Percentiles rank a stretch among this genome's conserved stretches.
Evolutionary conservation across 2,329 filamentous ascomycete genomes (phyloP).

Genomic region (Alternaria arborescens): DNA sequence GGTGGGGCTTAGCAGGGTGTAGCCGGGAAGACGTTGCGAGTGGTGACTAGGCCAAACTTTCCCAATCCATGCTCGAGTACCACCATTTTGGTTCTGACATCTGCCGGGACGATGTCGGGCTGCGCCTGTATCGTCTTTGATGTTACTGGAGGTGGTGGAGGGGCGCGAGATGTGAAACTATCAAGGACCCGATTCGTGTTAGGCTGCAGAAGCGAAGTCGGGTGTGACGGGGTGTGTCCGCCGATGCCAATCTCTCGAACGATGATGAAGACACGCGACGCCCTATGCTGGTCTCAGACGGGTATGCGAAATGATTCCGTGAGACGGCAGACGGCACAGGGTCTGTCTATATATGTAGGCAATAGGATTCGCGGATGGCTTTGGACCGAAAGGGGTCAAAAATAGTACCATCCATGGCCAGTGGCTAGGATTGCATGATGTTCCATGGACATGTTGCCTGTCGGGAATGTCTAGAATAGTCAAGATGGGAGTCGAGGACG

Average conservation of each 20-base stretch:
- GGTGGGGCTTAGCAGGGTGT: constrained; percentile 36
- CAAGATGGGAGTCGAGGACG: constrained; percentile 23
- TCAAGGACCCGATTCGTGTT: constrained; percentile 46
- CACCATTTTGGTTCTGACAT: constrained; percentile 39
- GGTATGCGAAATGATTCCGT: constrained; percentile 21
- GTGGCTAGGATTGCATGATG: constrained; percentile 15
- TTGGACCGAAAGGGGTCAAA: constrained; percentile 24
- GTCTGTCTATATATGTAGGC: constrained; percentile 30
- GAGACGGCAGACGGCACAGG: constrained; percentile 20
- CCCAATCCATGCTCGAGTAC: constrained; percentile 36
- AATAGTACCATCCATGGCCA: constrained; percentile 38
- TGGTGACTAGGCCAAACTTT: constrained; percentile 35
- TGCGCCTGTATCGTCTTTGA: constrained; percentile 35
- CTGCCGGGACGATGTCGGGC: constrained; percentile 31
- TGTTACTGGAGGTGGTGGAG: constrained; percentile 36
- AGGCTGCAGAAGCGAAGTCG: constrained; percentile 36
- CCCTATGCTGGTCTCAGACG: constrained; percentile 17
- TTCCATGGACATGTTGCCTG: constrained; percentile 15
- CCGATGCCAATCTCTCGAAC: constrained; percentile 29
- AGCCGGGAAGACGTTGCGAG: constrained; percentile 27
- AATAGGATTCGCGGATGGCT: constrained; percentile 13
- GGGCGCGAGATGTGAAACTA: constrained; percentile 44
- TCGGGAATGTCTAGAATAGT: constrained; percentile 27
- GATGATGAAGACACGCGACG: constrained; percentile 12
- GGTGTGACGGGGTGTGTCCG: constrained; percentile 29